Percentiles rank a stretch among this genome's conserved stretches.
Conservation (phyloP, 2,329 filamentous ascomycete species). For the Aspergillus sp. region DNA sequence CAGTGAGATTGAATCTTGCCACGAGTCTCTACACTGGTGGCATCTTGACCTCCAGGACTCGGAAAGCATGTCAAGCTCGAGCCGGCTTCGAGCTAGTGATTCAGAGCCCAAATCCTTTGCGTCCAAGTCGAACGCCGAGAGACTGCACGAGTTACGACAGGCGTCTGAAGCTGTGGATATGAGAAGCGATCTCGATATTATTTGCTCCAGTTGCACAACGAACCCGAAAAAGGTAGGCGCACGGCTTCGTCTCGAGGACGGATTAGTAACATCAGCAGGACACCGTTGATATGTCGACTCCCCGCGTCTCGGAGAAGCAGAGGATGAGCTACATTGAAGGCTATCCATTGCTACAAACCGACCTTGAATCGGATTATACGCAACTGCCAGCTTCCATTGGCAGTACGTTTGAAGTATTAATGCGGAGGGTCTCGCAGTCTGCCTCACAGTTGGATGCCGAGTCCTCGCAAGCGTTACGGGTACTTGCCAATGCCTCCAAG, state of each 20-base stretch:
- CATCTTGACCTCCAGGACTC: slow-evolving; percentile 54
- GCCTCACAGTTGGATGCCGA: slow-evolving; percentile 12
- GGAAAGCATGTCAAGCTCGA: slow-evolving; percentile 36
- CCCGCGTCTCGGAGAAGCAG: slow-evolving; percentile 47
- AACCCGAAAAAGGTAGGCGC: slow-evolving; percentile 20
- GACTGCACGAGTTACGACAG: slow-evolving; percentile 19
- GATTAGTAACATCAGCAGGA: slow-evolving; percentile 30
- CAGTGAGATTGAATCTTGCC: slow-evolving; percentile 53
- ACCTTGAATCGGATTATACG: slow-evolving; percentile 38
- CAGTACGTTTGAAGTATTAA: slow-evolving; percentile 21
- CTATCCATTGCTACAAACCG: slow-evolving; percentile 45
- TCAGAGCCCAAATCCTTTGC: slow-evolving; percentile 2
- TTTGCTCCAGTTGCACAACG: slow-evolving; percentile 19
- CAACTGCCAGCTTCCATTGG: slow-evolving; percentile 27
- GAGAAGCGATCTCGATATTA: slow-evolving; percentile 28
- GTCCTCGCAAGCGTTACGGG: slow-evolving; percentile 17
- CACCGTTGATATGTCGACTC: slow-evolving; percentile 54
- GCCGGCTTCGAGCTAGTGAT: slow-evolving; percentile 17
- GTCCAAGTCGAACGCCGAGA: slow-evolving; percentile 12
- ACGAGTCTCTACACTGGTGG: slow-evolving; percentile 61
- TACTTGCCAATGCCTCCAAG: slow-evolving; percentile 17
- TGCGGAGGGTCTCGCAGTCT: slow-evolving; percentile 17
- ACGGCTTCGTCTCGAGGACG: neutral
- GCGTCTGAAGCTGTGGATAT: slow-evolving; percentile 24
- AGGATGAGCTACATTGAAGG: slow-evolving; percentile 47